phyloP scores from a whole-genome alignment of 805 yeast genomes.

The Pichia membranifaciens region DNA sequence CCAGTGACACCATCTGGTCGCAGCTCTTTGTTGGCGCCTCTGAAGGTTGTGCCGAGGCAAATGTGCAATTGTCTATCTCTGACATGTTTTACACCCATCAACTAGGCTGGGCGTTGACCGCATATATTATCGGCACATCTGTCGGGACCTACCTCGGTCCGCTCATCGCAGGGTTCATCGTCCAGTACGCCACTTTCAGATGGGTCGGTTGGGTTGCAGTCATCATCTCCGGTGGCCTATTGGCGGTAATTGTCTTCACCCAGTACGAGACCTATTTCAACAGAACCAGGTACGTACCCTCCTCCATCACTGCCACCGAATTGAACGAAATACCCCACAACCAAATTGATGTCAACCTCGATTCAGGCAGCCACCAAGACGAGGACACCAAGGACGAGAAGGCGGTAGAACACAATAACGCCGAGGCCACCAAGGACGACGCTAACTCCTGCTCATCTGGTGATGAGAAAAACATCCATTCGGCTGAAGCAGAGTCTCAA shows the following conservation, averaged over 20 bases:
- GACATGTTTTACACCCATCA: slow-evolving; percentile 78
- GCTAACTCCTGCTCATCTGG: background rate
- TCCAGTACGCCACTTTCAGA: slow-evolving; percentile 54
- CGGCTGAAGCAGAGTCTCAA: slow-evolving; percentile 5
- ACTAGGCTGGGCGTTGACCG: slow-evolving; percentile 63
- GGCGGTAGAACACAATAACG: background rate
- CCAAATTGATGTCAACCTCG: background rate
- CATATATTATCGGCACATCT: slow-evolving; percentile 69
- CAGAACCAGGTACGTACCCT: slow-evolving; percentile 36
- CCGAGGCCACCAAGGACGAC: background rate
- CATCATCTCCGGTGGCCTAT: slow-evolving; percentile 56
- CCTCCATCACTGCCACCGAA: slow-evolving; percentile 1
- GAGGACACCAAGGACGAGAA: background rate
- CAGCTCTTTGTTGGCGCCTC: slow-evolving; percentile 76
- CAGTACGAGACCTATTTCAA: slow-evolving; percentile 72
- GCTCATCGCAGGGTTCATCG: slow-evolving; percentile 67
- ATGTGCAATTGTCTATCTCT: slow-evolving; percentile 59
- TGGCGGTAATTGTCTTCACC: slow-evolving; percentile 48
- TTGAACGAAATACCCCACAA: slow-evolving; percentile 8
- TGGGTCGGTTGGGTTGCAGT: slow-evolving; percentile 74
- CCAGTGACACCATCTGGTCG: slow-evolving; percentile 67
- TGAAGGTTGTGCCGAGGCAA: slow-evolving; percentile 73
- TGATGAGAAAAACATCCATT: slow-evolving; percentile 5
- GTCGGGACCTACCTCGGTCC: slow-evolving; percentile 79
- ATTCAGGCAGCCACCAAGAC: background rate